Base-by-base conservation (phyloP, 2,329 filamentous ascomycete species). In the Alternaria arborescens region DNA sequence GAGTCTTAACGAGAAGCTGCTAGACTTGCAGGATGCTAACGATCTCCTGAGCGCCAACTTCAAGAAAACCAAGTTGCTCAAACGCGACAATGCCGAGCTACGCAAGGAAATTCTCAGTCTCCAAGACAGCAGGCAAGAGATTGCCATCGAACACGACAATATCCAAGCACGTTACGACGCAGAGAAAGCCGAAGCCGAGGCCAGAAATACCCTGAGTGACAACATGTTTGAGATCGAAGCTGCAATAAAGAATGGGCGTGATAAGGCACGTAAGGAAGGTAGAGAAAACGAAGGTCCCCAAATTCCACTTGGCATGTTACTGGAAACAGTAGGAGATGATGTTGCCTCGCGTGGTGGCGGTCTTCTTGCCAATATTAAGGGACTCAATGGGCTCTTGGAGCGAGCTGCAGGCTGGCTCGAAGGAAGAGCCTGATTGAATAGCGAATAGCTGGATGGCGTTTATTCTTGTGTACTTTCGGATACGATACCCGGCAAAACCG, bases 1-100 rank as follows among this genome's bases (percentile, higher is more conserved):
- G 8, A 82, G 83, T 51, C 72, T 87, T 18, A 80, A 82, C 18
- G 81, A 82, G 28, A 80, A 82, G 22, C 72, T 87, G 3, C 80
- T 86, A 46, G 81, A 83, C 43, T 72, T 86, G 28, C 85, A 83
- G 60, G 83, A 84, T 64, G 80, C 84, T 22, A 79, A 85, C 3
- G 82, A 86, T 60, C 81, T 82, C 54, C 81, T 84, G 46, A 82
- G 80, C 58, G 74, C 79, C 3, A 78, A 85, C 24, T 79, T 80
- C 26, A 76, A 80, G 51, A 81, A 82, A 57, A 67, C 83, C 46
- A 82, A 80, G 58, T 77, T 68, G 71, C 64, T 80, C 78, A 62
- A 82, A 79, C 71, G 81, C 75, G 62, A 81, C 79, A 68, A 82
- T 81, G 73, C 75, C 74, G 62, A 79, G 34, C 63, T 85, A 52